Evolutionary conservation across 2,329 filamentous ascomycete genomes (phyloP).

Genomic region (Celoporthe dispersa): DNA sequence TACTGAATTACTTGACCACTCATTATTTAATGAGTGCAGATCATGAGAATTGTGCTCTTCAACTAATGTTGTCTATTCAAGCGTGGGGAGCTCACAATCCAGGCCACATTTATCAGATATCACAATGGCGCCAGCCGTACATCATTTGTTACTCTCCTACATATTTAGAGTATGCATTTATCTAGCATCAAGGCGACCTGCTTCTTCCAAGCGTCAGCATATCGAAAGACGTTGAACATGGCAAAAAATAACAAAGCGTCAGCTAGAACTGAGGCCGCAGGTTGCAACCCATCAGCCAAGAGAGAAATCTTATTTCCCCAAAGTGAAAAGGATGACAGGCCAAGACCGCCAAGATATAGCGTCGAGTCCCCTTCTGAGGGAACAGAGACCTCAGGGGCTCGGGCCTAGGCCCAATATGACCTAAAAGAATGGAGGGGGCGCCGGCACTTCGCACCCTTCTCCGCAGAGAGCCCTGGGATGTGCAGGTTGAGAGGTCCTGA

Average conservation of each 20-base stretch:
- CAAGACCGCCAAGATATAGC: constrained; percentile 8
- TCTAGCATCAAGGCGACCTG: too few species aligned
- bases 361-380: neutral
- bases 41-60: too few species aligned
- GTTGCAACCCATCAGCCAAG: neutral
- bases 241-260: neutral
- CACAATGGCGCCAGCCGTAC: too few species aligned
- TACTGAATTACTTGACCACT: too few species aligned
- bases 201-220: neutral
- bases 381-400: neutral
- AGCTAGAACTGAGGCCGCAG: neutral
- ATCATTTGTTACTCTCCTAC: too few species aligned
- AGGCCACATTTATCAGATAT: too few species aligned
- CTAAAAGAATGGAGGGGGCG: neutral
- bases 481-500: neutral
- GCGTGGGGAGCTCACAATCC: too few species aligned
- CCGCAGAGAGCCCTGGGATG: neutral
- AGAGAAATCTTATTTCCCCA: neutral
- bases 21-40: too few species aligned
- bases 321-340: neutral
- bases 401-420: neutral
- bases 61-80: too few species aligned
- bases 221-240: neutral
- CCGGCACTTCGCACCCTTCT: neutral
- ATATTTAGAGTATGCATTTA: too few species aligned